Conservation (phyloP, 2,329 filamentous ascomycete genomes). For the Aspergillus ruber region DNA sequence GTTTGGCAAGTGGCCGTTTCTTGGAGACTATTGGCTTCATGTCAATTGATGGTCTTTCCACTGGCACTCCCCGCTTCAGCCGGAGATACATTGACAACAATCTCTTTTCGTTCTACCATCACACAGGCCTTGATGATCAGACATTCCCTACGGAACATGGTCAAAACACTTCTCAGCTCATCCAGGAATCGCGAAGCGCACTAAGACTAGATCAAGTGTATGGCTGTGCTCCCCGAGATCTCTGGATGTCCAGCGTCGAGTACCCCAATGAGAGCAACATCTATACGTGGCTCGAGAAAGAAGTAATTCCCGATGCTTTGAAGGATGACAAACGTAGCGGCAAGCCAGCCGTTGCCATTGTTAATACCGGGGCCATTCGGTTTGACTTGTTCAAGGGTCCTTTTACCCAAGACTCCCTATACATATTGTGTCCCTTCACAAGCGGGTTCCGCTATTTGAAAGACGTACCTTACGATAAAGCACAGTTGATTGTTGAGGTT, state of each 20-base stretch:
- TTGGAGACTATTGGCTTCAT: conserved; percentile 94
- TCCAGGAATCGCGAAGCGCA: conserved; percentile 61
- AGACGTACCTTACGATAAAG: conserved; percentile 72
- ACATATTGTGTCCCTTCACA: conserved; percentile 79
- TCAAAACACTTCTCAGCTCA: conserved; percentile 62
- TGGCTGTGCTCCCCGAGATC: conserved; percentile 74
- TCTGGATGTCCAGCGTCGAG: conserved; percentile 74
- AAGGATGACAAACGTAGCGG: conserved; percentile 52
- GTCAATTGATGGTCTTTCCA: conserved; percentile 65
- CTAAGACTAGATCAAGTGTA: conserved; percentile 66
- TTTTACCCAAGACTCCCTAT: conserved; percentile 84
- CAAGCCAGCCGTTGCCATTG: conserved; percentile 60
- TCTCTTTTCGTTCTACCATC: conserved; percentile 72
- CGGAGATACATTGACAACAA: conserved; percentile 94
- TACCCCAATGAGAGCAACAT: conserved; percentile 71
- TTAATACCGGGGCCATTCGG: conserved; percentile 85
- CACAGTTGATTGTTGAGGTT: conserved; percentile 58
- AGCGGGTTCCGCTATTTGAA: conserved; percentile 71
- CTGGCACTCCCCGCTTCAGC: conserved; percentile 54
- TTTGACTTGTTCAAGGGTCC: conserved; percentile 93
- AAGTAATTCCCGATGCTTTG: conserved; percentile 65
- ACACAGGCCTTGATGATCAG: conserved; percentile 64
- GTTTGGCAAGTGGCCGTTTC: conserved; percentile 81
- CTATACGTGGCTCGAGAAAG: conserved; percentile 69
- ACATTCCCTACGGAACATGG: conserved; percentile 74